Conservation (phyloP, 2,329 filamentous ascomycete species). For the Fusarium austroafricanum region DNA sequence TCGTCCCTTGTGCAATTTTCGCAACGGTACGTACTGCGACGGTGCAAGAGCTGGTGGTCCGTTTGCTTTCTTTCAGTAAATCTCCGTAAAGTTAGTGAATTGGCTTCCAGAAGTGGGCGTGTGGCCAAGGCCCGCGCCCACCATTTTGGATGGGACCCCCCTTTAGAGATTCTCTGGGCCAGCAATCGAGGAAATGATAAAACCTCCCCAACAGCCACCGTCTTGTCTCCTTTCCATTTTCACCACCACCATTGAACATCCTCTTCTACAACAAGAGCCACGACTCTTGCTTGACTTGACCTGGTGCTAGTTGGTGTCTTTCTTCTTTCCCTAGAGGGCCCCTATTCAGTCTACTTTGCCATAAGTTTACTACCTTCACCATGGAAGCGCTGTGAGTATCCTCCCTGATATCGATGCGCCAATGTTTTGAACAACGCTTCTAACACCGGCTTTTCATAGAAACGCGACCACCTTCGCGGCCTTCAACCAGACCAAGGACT, state of each 20-base stretch:
- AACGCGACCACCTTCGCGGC: constrained; percentile 65
- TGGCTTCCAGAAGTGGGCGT: constrained; percentile 8
- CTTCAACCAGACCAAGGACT: constrained; percentile 63
- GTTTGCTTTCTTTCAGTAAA: constrained; percentile 20
- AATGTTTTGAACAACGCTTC: constrained; percentile 23
- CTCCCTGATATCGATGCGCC: constrained; percentile 35
- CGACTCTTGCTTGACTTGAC: constrained; percentile 38
- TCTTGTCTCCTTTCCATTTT: constrained; percentile 38
- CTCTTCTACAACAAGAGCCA: constrained; percentile 32
- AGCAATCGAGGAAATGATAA: constrained; percentile 47
- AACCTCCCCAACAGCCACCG: constrained; percentile 48
- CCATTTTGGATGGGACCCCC: constrained; percentile 32
- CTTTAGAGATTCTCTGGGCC: constrained; percentile 36
- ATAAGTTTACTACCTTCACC: constrained; percentile 23
- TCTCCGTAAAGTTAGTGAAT: constrained; percentile 20
- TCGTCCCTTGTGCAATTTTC: constrained; percentile 22
- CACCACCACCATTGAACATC: constrained; percentile 41
- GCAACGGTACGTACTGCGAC: constrained; percentile 21
- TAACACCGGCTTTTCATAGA: constrained; percentile 49
- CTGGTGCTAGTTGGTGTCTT: constrained; percentile 38
- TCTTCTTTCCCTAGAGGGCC: constrained; percentile 10
- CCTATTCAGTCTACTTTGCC: constrained; percentile 19
- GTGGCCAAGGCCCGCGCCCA: constrained; percentile 31
- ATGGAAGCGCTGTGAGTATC: constrained; percentile 44
- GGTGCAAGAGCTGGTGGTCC: constrained; percentile 10